Evolutionary conservation across 2,329 filamentous ascomycete species (phyloP), one percentile per base, ranked within the genome.

Genomic region (Mariannaea sp.): DNA sequence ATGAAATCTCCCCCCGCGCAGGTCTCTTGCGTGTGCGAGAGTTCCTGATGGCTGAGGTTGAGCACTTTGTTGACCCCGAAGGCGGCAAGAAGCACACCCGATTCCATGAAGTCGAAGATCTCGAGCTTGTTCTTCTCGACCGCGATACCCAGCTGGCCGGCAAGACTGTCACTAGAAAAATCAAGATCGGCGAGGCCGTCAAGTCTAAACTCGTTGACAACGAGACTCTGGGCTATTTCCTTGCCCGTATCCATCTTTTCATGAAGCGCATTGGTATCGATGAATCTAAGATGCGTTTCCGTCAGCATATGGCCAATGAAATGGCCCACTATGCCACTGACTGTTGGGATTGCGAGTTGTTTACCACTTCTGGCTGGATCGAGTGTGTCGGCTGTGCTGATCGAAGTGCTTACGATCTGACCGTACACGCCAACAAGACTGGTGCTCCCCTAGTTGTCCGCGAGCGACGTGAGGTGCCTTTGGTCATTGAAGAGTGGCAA

Each of bases 41-140:
- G 73, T 97, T 99, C 77, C 77, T 97, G 66, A 97, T 99, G 94
- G 94, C 93, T 19, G 94, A 99, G 76, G 96, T 99, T 65, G 94
- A 99, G 78, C 94, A 99, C 74, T 99, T 90, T 70, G 94, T 99
- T 62, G 94, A 99, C 68, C 94, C 94, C 9, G 81, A 94, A 68
- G 86, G 91, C 69, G 91, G 92, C 75, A 99, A 99, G 85, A 95
- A 94, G 77, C 94, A 99, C 72, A 76, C 82, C 46, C 88, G 92
- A 51, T 99, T 99, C 75, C 75, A 84, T 39, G 90, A 96, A 67
- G 87, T 99, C 54, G 87, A 90, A 69, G 79, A 96, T 64, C 76
- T 94, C 40, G 88, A 96, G 77, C 81, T 99, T 53, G 84, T 87
- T 49, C 84, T 99, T 20, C 83, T 99, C 40, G 88, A 94, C 71